Conservation (phyloP, 2,329 filamentous ascomycete species). For the Claviceps quebecensis region DNA sequence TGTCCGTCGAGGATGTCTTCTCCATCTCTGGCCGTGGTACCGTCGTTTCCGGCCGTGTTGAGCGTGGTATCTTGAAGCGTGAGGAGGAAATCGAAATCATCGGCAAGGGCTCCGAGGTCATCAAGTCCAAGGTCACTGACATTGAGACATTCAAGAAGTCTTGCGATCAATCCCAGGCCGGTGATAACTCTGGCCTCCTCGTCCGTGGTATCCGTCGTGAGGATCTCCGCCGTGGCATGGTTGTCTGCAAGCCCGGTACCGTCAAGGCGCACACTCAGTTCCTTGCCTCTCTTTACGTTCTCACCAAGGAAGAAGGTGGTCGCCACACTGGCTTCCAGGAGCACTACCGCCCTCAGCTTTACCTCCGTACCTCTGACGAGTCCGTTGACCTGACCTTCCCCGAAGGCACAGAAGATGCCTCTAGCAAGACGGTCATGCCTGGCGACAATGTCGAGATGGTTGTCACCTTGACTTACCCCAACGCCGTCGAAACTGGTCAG, state of each 20-base stretch:
- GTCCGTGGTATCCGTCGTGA: conserved; percentile 93
- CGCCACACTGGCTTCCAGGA: conserved; percentile 89
- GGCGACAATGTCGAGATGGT: conserved; percentile 99
- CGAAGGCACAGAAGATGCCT: conserved; percentile 60
- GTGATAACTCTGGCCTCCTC: conserved; percentile 95
- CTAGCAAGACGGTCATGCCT: conserved; percentile 81
- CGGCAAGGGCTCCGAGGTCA: conserved; percentile 64
- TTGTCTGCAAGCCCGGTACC: conserved; percentile 68
- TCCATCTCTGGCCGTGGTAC: conserved; percentile 89
- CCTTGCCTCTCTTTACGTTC: conserved; percentile 88
- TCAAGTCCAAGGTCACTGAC: conserved; percentile 99
- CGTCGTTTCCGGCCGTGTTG: conserved; percentile 90
- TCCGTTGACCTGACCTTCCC: conserved; percentile 71
- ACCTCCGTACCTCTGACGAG: conserved; percentile 82
- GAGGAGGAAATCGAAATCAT: conserved; percentile 91
- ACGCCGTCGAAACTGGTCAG: conserved; percentile 82
- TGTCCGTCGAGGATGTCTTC: conserved; percentile 92
- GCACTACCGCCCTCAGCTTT: conserved; percentile 97
- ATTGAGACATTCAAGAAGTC: conserved; percentile 99
- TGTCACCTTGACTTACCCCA: conserved; percentile 68
- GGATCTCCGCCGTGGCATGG: conserved; percentile 90
- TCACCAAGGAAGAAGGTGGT: conserved; percentile 95
- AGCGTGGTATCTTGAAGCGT: conserved; percentile 87
- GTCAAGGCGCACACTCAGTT: conserved; percentile 85
- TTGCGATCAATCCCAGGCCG: conserved; percentile 87